A percentile compares a stretch with the other conserved stretches of the same genome.
phyloP scores from a whole-genome alignment of 306 rosid species.

The Lathyrus tuberosus region DNA sequence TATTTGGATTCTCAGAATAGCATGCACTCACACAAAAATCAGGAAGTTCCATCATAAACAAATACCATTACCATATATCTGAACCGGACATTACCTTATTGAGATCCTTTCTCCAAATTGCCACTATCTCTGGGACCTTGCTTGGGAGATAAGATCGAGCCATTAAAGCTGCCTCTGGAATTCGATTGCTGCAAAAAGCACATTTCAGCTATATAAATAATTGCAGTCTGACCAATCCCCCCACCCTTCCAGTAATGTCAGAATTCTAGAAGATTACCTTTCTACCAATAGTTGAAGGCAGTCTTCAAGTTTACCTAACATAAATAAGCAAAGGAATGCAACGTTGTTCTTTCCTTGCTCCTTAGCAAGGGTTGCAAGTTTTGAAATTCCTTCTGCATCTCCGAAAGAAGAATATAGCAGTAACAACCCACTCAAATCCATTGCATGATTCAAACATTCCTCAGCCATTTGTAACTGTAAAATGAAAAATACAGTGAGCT shows the following conservation, averaged over 20 bases:
- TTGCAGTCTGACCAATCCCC: conserved; percentile 18
- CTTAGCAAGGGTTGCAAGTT: conserved; percentile 85
- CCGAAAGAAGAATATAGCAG: conserved; percentile 97
- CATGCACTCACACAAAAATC: background rate
- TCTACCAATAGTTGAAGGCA: conserved; percentile 94
- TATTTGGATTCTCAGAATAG: conserved; percentile 12
- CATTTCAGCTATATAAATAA: conserved; percentile 36
- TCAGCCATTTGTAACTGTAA: conserved; percentile 98
- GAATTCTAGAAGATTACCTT: conserved; percentile 60
- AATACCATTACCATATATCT: background rate
- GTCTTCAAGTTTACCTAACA: conserved; percentile 97
- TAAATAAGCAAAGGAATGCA: conserved; percentile 90
- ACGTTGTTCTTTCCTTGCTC: conserved; percentile 99
- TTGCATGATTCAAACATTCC: conserved; percentile 85
- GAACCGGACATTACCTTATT: conserved; percentile 61
- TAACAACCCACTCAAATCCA: conserved; percentile 93
- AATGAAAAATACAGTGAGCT: conserved; percentile 40
- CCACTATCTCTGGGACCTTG: conserved; percentile 94
- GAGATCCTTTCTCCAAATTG: conserved; percentile 96
- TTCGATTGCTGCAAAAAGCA: conserved; percentile 76
- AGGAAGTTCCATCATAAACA: conserved; percentile 26
- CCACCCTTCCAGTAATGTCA: conserved; percentile 23
- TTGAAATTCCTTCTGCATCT: conserved; percentile 90
- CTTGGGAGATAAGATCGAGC: conserved; percentile 99
- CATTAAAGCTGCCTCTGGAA: conserved; percentile 99